A percentile compares a stretch with the other conserved stretches of the same genome.
Conservation (phyloP, 306 rosid genomes). For the Prunus davidiana region DNA sequence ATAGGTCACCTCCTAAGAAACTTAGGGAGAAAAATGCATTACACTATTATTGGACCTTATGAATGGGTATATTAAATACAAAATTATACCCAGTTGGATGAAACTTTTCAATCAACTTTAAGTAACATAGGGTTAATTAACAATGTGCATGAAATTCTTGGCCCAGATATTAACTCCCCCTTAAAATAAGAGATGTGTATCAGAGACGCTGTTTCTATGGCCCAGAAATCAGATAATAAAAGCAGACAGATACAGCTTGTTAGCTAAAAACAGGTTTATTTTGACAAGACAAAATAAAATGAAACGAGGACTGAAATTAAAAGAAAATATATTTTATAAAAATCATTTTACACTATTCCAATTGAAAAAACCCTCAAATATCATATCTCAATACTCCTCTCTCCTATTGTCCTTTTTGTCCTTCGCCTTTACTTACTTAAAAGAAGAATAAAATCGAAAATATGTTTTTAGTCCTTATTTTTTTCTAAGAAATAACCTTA, state of each 20-base stretch:
- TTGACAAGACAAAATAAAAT: neutral
- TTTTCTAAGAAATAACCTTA: no score
- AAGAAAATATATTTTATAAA: no score
- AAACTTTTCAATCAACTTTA: slow-evolving; percentile 16
- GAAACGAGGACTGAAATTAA: neutral
- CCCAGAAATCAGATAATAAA: neutral
- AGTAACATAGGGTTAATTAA: slow-evolving; percentile 1
- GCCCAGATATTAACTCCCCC: neutral
- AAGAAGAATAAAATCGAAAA: no score
- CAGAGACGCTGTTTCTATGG: neutral
- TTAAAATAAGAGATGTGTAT: neutral
- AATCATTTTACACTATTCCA: no score
- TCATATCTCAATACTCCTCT: no score
- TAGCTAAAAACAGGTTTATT: neutral
- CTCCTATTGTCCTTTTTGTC: no score
- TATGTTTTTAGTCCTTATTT: no score
- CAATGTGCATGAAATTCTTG: neutral
- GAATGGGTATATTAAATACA: neutral
- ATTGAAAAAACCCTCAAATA: no score
- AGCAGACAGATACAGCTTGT: neutral
- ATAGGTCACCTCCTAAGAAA: neutral
- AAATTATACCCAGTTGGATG: neutral
- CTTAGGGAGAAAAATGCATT: neutral
- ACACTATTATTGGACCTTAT: neutral
- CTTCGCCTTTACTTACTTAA: no score